Base-by-base conservation (phyloP, 495 filamentous ascomycete species). In the Penicillium dipodomyicola region DNA sequence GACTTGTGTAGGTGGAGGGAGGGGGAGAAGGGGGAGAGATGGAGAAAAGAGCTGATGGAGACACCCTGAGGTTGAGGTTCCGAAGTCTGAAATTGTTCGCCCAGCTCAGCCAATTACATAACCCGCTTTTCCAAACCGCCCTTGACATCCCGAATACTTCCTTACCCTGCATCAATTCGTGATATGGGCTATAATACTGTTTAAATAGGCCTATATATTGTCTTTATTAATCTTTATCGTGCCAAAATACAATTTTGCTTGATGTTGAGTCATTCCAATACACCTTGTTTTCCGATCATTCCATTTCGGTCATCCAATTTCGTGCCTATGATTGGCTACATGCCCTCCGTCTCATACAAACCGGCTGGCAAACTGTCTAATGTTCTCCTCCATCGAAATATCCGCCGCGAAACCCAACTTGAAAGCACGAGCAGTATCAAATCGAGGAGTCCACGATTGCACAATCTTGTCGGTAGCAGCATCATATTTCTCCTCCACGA, bases 371-470 rank as follows among this genome's bases (percentile, higher is more conserved):
- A 82, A 85, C 55, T 81, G 76, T 64, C 71, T 64, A 52, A 87
- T 79, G 52, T 85, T 82, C 44, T 82, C 75, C 57, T 80, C 69
- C 61, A 85, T 80, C 6, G 75, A 67, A 52, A 80, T 75, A 71
- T 90, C 87, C 47, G 75, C 74, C 32, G 72, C 68, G 65, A 90
- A 81, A 9, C 87, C 88, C 69, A 90, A 59, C 47, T 66, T 64
- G 65, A 82, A 64, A 39, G 86, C 79, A 61, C 79, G 76, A 14
- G 68, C 75, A 51, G 78, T 83, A 60, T 89, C 83, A 66, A 90
- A 85, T 54, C 81, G 78, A 55, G 83, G 79, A 35, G 87, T 82
- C 90, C 89, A 92, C 51, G 84, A 84, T 59, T 87, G 80, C 68
- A 94, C 75, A 56, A 94, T 88, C 61, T 76, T 78, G 72, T 91